Evolutionary conservation across 306 rosid genomes (phyloP), one percentile per base, ranked within the genome.

Genomic region (Argentina anserina): DNA sequence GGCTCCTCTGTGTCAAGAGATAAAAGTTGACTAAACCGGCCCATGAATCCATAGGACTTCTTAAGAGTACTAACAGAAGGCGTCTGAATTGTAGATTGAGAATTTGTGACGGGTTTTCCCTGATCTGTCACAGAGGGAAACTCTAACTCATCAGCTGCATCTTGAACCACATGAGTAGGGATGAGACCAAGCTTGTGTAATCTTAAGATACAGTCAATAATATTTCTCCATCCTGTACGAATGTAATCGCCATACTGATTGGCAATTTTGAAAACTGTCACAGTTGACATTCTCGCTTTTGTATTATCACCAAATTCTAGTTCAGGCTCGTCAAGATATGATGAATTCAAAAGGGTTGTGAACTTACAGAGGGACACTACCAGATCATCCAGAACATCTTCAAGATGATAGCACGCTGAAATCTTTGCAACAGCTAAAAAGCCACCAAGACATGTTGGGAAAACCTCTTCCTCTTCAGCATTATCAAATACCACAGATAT

Each of bases 401-500:
- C 97, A 76, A 95, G 96, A 88, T 95, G 99, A 81, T 91, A 94
- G 76, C 97, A 89, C 47, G 99, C 93, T 14, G 99, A 86, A 75
- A 91, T 95, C 87, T 91, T 91, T 39, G 99, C 97, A 74, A 95
- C 85, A 49, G 90, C 96, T 67, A 91, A 80, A 84, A 91, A 95
- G 77, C 97, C 99, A 80, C 91, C 93, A 60, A 90, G 82, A 81
- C 99, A 95, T 28, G 90, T 90, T 87, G 90, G 93, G 84, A 85
- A 90, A 18, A 95, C 91, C 72, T 90, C 99, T 78, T 91, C 96
- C 53, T 95, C 92, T 68, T 95, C 99, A 59, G 96, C 97, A 75
- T 95, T 94, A 86, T 91, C 99, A 83, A 95, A 91, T 52, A 95
- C 97, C 78, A 95, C 97, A 81, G 99, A 95, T 62, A 95, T 88